These are phyloP conservation scores for Podospora anserina DNA, from an alignment of 495 filamentous ascomycete genomes.

Conservation along the genomic window DNA sequence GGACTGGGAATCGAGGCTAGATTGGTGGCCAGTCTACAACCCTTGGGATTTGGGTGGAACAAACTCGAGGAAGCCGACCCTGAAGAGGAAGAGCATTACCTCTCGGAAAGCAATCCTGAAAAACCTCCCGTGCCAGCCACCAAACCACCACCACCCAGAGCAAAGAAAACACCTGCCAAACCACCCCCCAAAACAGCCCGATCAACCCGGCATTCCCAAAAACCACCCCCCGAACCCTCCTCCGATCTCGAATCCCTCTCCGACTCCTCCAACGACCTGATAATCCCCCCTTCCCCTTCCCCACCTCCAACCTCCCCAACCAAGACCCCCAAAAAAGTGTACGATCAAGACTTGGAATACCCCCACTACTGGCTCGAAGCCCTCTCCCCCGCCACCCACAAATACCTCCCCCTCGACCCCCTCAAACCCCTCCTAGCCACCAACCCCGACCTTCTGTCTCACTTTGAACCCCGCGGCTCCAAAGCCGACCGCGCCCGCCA, in stretches of 20 bases:
- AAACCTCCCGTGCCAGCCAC: slow-evolving; percentile 19
- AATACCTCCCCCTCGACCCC: slow-evolving; percentile 74
- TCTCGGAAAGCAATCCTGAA: neutral
- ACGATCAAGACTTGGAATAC: slow-evolving; percentile 70
- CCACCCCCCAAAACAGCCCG: slow-evolving; percentile 1
- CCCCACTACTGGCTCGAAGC: slow-evolving; percentile 95
- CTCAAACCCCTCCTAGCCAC: slow-evolving; percentile 64
- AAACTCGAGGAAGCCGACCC: slow-evolving; percentile 70
- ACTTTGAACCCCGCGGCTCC: slow-evolving; percentile 77
- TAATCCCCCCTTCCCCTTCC: slow-evolving; percentile 35
- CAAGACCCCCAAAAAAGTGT: slow-evolving; percentile 15
- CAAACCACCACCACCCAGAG: slow-evolving; percentile 32
- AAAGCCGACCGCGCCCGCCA: slow-evolving; percentile 84
- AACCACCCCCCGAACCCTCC: neutral
- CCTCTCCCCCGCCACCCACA: slow-evolving; percentile 72
- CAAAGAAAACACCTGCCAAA: slow-evolving; percentile 46
- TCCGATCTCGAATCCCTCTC: slow-evolving; percentile 38
- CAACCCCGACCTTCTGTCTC: slow-evolving; percentile 65
- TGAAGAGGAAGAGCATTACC: slow-evolving; percentile 31
- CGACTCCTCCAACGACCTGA: slow-evolving; percentile 42
- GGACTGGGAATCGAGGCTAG: slow-evolving; percentile 77
- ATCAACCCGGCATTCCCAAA: neutral
- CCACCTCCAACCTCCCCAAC: slow-evolving; percentile 26
- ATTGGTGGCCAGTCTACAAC: slow-evolving; percentile 79
- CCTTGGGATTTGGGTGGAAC: slow-evolving; percentile 87